phyloP scores from a whole-genome alignment of 1,284 basidiomycete genomes.

The Sporisorium graminicola region DNA sequence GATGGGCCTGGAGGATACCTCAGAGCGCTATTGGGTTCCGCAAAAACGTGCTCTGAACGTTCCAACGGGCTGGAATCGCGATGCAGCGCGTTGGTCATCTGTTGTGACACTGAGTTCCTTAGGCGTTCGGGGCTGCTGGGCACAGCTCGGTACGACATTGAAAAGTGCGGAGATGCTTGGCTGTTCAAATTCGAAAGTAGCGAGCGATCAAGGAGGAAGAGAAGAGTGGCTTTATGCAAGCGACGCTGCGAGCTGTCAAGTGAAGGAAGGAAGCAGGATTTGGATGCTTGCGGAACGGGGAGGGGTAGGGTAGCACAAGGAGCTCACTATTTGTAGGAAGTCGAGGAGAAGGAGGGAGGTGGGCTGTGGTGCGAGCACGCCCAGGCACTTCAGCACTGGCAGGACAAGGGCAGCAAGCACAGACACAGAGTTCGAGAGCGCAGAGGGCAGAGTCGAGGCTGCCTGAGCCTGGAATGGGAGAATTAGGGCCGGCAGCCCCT shows the following conservation, averaged over 20 bases:
- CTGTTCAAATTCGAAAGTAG: too few species aligned
- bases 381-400: neutral
- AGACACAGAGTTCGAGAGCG: neutral
- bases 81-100: constrained; percentile 3
- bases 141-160: neutral
- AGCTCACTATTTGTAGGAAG: neutral
- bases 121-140: neutral
- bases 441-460: neutral
- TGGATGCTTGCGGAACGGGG: neutral
- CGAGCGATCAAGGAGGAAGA: too few species aligned
- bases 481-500: too few species aligned
- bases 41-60: constrained; percentile 2
- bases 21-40: constrained; percentile 13
- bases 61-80: neutral
- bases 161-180: too few species aligned
- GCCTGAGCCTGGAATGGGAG: neutral
- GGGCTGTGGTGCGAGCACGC: neutral
- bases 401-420: neutral
- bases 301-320: neutral
- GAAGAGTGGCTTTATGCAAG: neutral
- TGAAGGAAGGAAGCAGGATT: neutral
- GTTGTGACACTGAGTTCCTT: neutral
- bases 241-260: neutral
- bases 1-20: neutral
- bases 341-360: neutral